Conservation (phyloP, 371 early-diverging fungal genomes). For the Lichtheimia corymbifera region DNA sequence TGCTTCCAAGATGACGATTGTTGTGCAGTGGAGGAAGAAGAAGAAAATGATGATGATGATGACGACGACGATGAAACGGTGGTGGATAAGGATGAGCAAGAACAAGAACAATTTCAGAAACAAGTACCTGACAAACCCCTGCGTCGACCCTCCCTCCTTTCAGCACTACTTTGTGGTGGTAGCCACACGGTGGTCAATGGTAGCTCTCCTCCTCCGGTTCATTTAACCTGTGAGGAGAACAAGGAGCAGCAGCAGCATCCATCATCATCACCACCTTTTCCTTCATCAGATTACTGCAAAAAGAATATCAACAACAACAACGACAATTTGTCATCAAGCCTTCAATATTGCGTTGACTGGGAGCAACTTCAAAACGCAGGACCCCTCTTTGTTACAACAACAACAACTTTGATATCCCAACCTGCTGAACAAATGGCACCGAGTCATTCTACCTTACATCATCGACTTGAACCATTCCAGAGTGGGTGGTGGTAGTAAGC, state of each 20-base stretch:
- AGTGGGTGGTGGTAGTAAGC: neutral
- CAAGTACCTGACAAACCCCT: too few species aligned
- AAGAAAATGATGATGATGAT: too few species aligned
- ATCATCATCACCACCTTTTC: constrained; percentile 32
- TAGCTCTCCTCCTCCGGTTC: too few species aligned
- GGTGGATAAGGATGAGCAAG: too few species aligned
- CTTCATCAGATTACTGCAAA: constrained; percentile 54
- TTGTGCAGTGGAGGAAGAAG: too few species aligned
- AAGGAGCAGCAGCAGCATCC: neutral
- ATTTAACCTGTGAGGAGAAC: neutral
- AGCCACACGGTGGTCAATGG: too few species aligned
- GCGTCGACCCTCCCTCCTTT: too few species aligned
- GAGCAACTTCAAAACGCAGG: constrained; percentile 21
- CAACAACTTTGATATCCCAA: neutral
- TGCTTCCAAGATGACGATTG: constrained; percentile 8
- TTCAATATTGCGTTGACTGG: constrained; percentile 23
- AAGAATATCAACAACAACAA: constrained; percentile 34
- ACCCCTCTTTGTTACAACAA: neutral
- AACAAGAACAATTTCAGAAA: too few species aligned
- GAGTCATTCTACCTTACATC: neutral
- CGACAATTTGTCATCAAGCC: constrained; percentile 17
- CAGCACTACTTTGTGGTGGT: too few species aligned
- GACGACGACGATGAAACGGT: too few species aligned
- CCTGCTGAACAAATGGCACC: too few species aligned
- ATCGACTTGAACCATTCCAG: neutral